phyloP scores from a whole-genome alignment of 2,329 filamentous ascomycete species.

The Fonsecaea nubica region DNA sequence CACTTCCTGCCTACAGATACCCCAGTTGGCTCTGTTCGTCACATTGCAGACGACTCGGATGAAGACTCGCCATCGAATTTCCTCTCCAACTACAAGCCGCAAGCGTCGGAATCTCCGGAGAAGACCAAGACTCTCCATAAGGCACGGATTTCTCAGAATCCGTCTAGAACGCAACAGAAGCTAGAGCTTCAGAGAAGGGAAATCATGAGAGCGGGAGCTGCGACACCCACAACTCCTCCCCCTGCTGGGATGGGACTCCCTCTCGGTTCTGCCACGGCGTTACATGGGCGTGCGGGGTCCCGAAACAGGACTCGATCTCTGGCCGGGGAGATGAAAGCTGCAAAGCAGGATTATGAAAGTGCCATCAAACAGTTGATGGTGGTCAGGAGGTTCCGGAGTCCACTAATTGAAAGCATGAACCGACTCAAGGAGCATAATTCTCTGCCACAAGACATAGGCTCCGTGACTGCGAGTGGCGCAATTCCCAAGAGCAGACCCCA shows the following conservation, averaged over 20 bases:
- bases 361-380: conserved; percentile 52
- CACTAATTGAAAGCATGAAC: conserved; percentile 52
- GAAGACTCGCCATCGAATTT: conserved; percentile 56
- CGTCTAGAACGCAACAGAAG: conserved; percentile 57
- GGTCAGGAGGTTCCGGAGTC: conserved; percentile 54
- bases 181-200: conserved; percentile 53
- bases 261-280: conserved; percentile 35
- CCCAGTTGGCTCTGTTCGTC: conserved; percentile 37
- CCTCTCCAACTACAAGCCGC: conserved; percentile 55
- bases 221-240: conserved; percentile 52
- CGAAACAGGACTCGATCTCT: conserved; percentile 36
- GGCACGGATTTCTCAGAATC: conserved; percentile 41
- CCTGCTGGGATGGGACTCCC: conserved; percentile 46
- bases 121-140: conserved; percentile 42
- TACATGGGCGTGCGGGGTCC: conserved; percentile 43
- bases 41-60: conserved; percentile 49
- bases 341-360: conserved; percentile 54
- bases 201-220: conserved; percentile 49
- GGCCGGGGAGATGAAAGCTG: conserved; percentile 43
- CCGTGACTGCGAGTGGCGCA: conserved; percentile 9
- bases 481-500: conserved; percentile 34
- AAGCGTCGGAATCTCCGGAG: conserved; percentile 53
- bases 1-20: conserved; percentile 50
- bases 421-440: conserved; percentile 42
- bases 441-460: conserved; percentile 27